Conservation (phyloP, 1,284 basidiomycete species). For the Fomes fomentarius region DNA sequence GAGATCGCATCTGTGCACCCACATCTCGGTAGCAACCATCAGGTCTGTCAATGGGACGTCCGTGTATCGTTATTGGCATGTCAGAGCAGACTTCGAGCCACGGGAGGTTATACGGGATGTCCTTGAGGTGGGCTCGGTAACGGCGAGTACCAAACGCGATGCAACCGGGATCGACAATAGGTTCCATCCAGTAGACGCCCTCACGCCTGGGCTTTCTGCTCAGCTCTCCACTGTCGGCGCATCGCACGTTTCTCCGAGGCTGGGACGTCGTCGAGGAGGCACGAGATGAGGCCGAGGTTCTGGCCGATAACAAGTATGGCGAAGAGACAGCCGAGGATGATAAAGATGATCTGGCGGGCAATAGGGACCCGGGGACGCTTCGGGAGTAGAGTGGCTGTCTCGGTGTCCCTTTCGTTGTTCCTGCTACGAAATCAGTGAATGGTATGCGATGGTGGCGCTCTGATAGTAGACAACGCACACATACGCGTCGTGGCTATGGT, state of each 20-base stretch:
- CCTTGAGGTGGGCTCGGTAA: slow-evolving; percentile 9
- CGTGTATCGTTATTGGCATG: slow-evolving; percentile 9
- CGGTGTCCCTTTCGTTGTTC: too few relatives aligned
- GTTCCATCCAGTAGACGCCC: slow-evolving; percentile 10
- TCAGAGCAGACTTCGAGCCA: slow-evolving; percentile 7
- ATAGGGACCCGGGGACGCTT: too few relatives aligned
- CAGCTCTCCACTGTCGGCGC: background rate
- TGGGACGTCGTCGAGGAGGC: slow-evolving; percentile 7
- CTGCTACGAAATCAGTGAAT: too few relatives aligned
- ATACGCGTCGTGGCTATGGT: too few relatives aligned
- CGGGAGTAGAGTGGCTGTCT: too few relatives aligned
- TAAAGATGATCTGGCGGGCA: too few relatives aligned
- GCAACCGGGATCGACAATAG: slow-evolving; percentile 4
- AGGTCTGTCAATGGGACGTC: slow-evolving; percentile 1
- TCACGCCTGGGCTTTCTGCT: background rate
- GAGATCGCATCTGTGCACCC: too few relatives aligned
- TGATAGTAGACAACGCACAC: too few relatives aligned
- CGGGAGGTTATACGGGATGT: background rate
- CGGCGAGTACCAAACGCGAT: slow-evolving; percentile 6
- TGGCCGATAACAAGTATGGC: too few relatives aligned
- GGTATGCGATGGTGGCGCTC: too few relatives aligned
- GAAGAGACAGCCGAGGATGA: too few relatives aligned
- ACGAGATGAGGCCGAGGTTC: background rate
- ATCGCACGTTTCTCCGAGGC: background rate
- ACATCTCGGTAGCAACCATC: slow-evolving; percentile 2